These are phyloP conservation scores for Xenosphaeropsis pyriputrescens DNA, from an alignment of 2,329 filamentous ascomycete species.

Conservation along the genomic window DNA sequence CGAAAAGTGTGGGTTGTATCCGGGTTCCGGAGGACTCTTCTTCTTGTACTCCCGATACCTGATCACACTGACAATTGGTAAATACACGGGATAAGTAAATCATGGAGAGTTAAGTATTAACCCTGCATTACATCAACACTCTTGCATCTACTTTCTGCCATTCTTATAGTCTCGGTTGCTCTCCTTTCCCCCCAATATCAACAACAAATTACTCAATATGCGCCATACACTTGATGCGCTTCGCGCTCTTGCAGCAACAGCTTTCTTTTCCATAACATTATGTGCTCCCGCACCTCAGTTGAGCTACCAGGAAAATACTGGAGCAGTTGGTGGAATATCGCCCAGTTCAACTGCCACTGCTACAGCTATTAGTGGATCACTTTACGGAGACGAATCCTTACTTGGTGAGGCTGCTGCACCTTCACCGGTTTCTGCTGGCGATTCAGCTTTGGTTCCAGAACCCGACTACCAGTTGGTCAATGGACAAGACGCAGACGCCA, in stretches of 20 bases:
- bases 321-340: slow-evolving; percentile 24
- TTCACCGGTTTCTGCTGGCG: slow-evolving; percentile 21
- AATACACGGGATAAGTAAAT: too few species aligned
- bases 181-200: too few species aligned
- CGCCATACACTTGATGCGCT: neutral
- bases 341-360: slow-evolving; percentile 21
- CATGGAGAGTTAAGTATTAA: too few species aligned
- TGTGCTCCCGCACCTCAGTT: slow-evolving; percentile 14
- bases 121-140: too few species aligned
- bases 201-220: too few species aligned
- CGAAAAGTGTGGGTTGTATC: too few species aligned
- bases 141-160: too few species aligned
- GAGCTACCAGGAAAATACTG: slow-evolving; percentile 26
- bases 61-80: too few species aligned
- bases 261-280: slow-evolving; percentile 4
- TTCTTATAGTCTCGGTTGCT: too few species aligned
- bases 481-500: slow-evolving; percentile 32
- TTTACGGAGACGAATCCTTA: slow-evolving; percentile 24
- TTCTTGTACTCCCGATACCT: too few species aligned
- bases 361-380: slow-evolving; percentile 21
- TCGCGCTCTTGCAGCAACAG: slow-evolving; percentile 2
- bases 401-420: slow-evolving; percentile 24
- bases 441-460: slow-evolving; percentile 22
- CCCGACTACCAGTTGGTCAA: slow-evolving; percentile 26
- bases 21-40: too few species aligned